A percentile compares a stretch with the other conserved stretches of the same genome.
phyloP scores from a whole-genome alignment of 352 stramenopile genomes.

The Pythium dissotocum region DNA sequence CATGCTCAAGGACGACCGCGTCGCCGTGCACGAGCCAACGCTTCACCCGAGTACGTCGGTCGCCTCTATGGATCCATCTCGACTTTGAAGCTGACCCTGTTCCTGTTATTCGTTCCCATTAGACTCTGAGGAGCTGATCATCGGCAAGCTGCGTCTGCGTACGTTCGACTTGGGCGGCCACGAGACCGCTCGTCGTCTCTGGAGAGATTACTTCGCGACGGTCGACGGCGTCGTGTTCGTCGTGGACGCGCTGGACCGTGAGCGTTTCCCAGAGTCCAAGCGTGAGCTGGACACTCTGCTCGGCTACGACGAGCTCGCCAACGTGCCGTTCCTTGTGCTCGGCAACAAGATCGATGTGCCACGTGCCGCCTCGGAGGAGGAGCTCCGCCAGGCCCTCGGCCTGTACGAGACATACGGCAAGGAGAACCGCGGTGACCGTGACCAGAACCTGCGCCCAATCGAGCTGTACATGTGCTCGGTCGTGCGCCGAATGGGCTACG shows the following conservation, averaged over 20 bases:
- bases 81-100: not conserved
- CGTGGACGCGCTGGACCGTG: slow-evolving; percentile 98
- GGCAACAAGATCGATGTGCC: slow-evolving; percentile 99
- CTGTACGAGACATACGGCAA: slow-evolving; percentile 99
- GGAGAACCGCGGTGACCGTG: slow-evolving; percentile 89
- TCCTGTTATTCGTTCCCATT: not conserved
- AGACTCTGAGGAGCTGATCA: slow-evolving; percentile 92
- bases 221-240: slow-evolving; percentile 99
- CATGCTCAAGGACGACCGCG: slow-evolving; percentile 99
- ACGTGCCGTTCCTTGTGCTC: slow-evolving; percentile 99
- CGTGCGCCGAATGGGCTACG: slow-evolving; percentile 98
- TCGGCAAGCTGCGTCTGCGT: slow-evolving; percentile 98
- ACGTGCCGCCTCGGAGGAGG: slow-evolving; percentile 96
- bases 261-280: slow-evolving; percentile 99
- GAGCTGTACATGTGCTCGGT: slow-evolving; percentile 99
- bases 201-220: slow-evolving; percentile 99
- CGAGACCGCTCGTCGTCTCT: slow-evolving; percentile 96
- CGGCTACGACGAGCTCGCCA: slow-evolving; percentile 96
- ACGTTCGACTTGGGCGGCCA: slow-evolving; percentile 99
- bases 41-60: slow-evolving; percentile 91
- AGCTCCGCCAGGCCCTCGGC: slow-evolving; percentile 95
- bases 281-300: slow-evolving; percentile 98
- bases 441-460: slow-evolving; percentile 93
- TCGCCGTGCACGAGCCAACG: slow-evolving; percentile 95
- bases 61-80: not conserved